Percentiles rank a stretch among this genome's conserved stretches.
Evolutionary conservation across 768 basidiomycete species (phyloP).

Genomic region (Macrolepiota albuminosa): DNA sequence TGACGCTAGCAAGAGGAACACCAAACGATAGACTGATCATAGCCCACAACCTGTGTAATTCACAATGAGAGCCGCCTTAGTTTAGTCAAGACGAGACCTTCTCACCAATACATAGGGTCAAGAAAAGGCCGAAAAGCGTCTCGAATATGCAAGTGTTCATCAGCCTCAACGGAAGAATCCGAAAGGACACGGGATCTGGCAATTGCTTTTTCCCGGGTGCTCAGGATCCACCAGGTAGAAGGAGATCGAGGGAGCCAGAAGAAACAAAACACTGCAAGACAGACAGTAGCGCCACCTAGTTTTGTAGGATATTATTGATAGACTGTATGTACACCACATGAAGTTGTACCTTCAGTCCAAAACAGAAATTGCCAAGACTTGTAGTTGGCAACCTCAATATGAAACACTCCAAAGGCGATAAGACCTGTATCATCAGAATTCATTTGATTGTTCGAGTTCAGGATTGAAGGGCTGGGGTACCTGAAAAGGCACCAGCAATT

Average conservation of each 20-base stretch:
- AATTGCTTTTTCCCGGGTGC: conserved; percentile 32
- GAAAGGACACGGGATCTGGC: conserved; percentile 38
- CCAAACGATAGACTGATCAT: conserved; percentile 41
- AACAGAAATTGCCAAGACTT: conserved; percentile 50
- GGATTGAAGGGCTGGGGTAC: conserved; percentile 13
- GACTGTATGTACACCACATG: neutral
- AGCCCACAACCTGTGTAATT: conserved; percentile 34
- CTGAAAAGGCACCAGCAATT: conserved; percentile 44
- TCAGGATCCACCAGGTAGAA: conserved; percentile 35
- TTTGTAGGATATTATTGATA: neutral
- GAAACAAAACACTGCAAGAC: conserved; percentile 40
- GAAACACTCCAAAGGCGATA: conserved; percentile 50
- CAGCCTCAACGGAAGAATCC: conserved; percentile 40
- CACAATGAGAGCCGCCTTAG: neutral
- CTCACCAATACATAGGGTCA: conserved; percentile 40
- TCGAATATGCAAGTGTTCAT: conserved; percentile 35
- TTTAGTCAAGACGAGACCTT: neutral
- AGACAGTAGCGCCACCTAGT: conserved; percentile 34
- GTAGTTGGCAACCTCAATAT: conserved; percentile 34
- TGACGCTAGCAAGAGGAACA: conserved; percentile 47
- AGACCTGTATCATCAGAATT: conserved; percentile 24
- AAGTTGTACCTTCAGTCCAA: conserved; percentile 41
- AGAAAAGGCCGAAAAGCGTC: conserved; percentile 42
- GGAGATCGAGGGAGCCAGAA: conserved; percentile 43
- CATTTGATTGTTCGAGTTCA: neutral